Evolutionary conservation across 805 yeast species (phyloP), one percentile per base, ranked within the genome.

Genomic region (Blastobotrys mokoenaii): DNA sequence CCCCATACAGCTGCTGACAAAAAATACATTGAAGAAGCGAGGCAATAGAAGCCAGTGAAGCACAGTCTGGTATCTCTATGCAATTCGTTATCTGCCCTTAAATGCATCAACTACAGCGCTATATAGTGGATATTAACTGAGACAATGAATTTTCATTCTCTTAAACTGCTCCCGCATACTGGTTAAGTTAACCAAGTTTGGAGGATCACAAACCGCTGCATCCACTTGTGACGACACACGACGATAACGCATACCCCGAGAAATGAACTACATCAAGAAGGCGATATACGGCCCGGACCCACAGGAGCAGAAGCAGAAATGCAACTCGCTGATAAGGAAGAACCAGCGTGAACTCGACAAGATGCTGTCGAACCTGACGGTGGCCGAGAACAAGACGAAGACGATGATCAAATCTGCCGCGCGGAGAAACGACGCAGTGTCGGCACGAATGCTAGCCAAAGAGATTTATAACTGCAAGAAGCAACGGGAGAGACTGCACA

Each of bases 211-310:
- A 22, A 22, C 27, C 27, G 27, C 27, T 22, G 27, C 27, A 22
- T 22, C 27, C 27, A 22, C 27, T 22, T 22, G 27, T 8, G 27
- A 22, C 27, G 27, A 22, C 27, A 22, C 27, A 5, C 27, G 27
- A 22, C 4, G 27, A 22, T 22, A 22, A 22, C 4, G 27, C 34
- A 31, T 31, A 12, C 10, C 15, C 15, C 30, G 16, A 12, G 22
- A 17, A 38, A 90, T 90, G 97, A 87, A 90, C 60, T 82, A 72
- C 61, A 63, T 90, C 30, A 89, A 86, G 67, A 80, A 82, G 60
- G 84, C 89, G 3, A 81, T 90, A 33, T 90, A 94, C 83, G 98
- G 98, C 0, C 97, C 97, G 0, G 96, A 89, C 60, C 96, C 97
- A 36, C 82, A 82, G 58, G 97, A 66, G 52, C 78, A 71, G 77